A percentile compares a stretch with the other conserved stretches of the same genome.
Conservation (phyloP, 2,329 filamentous ascomycete genomes). For the Claviceps sorghi region DNA sequence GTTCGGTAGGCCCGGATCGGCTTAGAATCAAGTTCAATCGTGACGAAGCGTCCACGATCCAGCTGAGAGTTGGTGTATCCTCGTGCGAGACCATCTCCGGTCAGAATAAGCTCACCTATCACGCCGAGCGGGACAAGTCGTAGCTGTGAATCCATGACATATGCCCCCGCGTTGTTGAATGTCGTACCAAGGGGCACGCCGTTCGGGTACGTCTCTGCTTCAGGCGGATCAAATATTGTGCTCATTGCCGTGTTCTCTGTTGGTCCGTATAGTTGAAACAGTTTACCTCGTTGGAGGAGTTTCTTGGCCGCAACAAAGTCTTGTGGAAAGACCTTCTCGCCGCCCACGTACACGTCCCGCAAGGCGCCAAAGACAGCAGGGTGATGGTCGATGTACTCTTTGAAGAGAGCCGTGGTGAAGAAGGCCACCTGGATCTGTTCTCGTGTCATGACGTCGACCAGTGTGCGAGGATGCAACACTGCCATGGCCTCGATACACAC, state of each 20-base stretch:
- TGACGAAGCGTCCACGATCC: slow-evolving; percentile 9
- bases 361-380: not conserved
- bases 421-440: not conserved
- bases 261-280: slow-evolving; percentile 6
- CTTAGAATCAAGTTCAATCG: slow-evolving; percentile 3
- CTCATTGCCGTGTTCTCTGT: slow-evolving; percentile 1
- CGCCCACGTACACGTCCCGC: not conserved
- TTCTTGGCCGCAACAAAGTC: not conserved
- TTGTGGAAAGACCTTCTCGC: not conserved
- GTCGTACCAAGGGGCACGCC: not conserved
- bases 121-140: slow-evolving; percentile 13
- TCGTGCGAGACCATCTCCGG: slow-evolving; percentile 12
- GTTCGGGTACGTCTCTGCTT: not conserved
- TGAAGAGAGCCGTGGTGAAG: not conserved
- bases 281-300: not conserved
- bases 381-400: not conserved
- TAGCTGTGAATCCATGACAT: slow-evolving; percentile 12
- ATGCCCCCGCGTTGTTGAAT: slow-evolving; percentile 4
- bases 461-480: slow-evolving; percentile 1
- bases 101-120: slow-evolving; percentile 15
- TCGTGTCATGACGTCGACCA: not conserved
- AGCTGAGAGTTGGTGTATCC: slow-evolving; percentile 10
- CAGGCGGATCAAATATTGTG: not conserved
- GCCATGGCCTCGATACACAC: slow-evolving; percentile 6
- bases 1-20: slow-evolving; percentile 12